phyloP scores from a whole-genome alignment of 495 filamentous ascomycete species.

The Xylaria flabelliformis region DNA sequence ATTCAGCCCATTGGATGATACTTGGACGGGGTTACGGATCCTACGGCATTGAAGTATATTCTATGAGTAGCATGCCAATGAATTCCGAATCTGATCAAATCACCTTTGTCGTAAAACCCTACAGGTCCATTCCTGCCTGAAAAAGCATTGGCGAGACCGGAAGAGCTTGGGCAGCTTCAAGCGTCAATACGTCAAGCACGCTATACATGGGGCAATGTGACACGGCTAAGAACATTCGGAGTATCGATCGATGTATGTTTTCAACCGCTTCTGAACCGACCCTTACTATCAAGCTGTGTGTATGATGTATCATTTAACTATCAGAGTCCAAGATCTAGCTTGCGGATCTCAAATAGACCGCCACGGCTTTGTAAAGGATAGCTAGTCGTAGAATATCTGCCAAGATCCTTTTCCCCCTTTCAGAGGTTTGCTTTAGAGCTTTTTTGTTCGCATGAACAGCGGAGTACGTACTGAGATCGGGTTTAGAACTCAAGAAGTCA shows the following conservation, averaged over 20 bases:
- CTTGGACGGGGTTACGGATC: conserved; percentile 2
- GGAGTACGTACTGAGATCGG: background rate
- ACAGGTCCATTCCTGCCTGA: conserved; percentile 1
- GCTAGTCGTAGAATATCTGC: background rate
- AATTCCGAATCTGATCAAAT: background rate
- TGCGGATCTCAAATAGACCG: background rate
- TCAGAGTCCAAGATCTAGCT: background rate
- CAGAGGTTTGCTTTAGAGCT: background rate
- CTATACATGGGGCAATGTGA: background rate
- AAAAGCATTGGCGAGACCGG: background rate
- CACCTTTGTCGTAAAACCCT: background rate
- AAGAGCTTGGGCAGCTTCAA: conserved; percentile 7
- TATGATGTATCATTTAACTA: background rate
- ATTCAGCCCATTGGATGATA: conserved; percentile 9
- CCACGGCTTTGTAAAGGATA: background rate
- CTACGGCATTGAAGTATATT: conserved; percentile 10
- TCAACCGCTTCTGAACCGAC: background rate
- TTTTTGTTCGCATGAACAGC: background rate
- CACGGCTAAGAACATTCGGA: background rate
- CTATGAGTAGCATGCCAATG: background rate
- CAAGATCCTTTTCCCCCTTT: background rate
- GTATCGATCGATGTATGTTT: background rate
- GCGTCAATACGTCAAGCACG: background rate
- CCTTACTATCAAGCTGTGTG: background rate
- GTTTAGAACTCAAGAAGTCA: background rate